phyloP scores from a whole-genome alignment of 805 yeast species.

The Lipomyces anomalus region DNA sequence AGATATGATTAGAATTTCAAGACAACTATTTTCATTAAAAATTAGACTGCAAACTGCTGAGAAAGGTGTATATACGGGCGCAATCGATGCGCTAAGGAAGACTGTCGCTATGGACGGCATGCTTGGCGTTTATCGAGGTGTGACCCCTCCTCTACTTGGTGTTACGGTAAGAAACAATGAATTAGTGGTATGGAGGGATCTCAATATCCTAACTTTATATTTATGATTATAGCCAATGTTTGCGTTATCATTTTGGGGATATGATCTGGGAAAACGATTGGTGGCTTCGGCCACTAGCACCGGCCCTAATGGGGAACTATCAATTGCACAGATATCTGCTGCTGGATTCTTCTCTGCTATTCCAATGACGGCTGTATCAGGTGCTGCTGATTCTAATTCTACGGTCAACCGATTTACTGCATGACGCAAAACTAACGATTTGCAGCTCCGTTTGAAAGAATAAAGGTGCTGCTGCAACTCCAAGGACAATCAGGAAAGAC shows the following conservation, averaged over 20 bases:
- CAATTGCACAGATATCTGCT: constrained; percentile 67
- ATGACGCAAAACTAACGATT: too few species aligned
- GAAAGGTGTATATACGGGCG: constrained; percentile 53
- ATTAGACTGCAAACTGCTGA: constrained; percentile 68
- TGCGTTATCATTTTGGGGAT: constrained; percentile 98
- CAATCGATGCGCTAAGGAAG: constrained; percentile 60
- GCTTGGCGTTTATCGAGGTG: constrained; percentile 83
- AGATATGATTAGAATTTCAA: too few species aligned
- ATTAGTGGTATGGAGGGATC: too few species aligned
- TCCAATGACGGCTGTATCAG: constrained; percentile 92
- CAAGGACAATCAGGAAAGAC: constrained; percentile 43
- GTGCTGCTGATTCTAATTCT: too few species aligned
- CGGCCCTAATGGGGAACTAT: constrained; percentile 40
- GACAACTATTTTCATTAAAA: too few species aligned
- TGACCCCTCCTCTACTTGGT: constrained; percentile 88
- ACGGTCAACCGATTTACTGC: too few species aligned
- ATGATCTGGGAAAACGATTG: constrained; percentile 80
- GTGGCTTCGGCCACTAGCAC: constrained; percentile 43
- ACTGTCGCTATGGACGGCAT: constrained; percentile 67
- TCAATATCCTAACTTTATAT: neutral
- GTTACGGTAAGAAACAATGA: constrained; percentile 59
- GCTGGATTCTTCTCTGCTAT: constrained; percentile 94
- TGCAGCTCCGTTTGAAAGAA: constrained; percentile 97
- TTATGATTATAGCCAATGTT: constrained; percentile 61
- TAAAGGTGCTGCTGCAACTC: constrained; percentile 87